Conservation (phyloP, 208 protist genomes). For the Acanthamoeba castellanii region DNA sequence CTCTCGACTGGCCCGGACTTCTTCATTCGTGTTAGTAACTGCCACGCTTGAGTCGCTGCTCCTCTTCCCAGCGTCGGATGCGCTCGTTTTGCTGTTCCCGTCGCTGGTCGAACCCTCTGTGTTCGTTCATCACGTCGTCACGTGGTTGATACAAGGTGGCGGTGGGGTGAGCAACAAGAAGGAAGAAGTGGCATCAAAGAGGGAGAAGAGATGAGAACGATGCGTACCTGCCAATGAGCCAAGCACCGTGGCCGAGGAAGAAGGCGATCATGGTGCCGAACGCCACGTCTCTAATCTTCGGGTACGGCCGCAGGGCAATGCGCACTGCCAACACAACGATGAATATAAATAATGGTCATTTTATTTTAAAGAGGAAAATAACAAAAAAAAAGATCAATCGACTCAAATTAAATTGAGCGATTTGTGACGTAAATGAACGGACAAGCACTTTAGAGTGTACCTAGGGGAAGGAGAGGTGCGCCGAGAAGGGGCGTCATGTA, state of each 20-base stretch:
- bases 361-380: not conserved
- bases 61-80: not conserved
- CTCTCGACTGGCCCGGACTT: too few species aligned
- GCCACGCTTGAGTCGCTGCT: not conserved
- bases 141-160: too few species aligned
- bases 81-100: not conserved
- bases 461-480: not conserved
- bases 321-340: not conserved
- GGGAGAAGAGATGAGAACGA: not conserved
- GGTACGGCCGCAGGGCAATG: conserved; percentile 1
- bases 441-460: not conserved
- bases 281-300: not conserved
- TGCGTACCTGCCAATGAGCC: conserved; percentile 30
- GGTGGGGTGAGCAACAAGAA: not conserved
- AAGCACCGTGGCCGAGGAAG: conserved; percentile 18
- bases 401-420: too few species aligned
- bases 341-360: not conserved
- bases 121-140: too few species aligned
- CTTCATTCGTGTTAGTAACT: not conserved
- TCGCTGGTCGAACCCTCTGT: not conserved
- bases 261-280: conserved; percentile 12
- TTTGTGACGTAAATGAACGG: not conserved
- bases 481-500: not conserved
- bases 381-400: not conserved
- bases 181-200: not conserved